Conservation (phyloP, 495 filamentous ascomycete genomes). For the Aspergillus nidulans region DNA sequence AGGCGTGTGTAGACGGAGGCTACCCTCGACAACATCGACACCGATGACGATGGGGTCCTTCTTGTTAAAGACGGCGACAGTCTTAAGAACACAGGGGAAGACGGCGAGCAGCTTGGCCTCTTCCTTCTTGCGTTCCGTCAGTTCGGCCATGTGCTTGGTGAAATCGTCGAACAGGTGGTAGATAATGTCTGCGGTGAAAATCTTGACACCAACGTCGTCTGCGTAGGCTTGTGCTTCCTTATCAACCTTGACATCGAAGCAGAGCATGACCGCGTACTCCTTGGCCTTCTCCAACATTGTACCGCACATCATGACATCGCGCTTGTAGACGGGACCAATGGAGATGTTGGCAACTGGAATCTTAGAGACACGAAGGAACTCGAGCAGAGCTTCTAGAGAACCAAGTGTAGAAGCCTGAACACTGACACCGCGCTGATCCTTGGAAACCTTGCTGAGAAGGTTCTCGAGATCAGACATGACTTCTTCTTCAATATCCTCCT, state of each 20-base stretch:
- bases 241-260: constrained; percentile 99
- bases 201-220: constrained; percentile 92
- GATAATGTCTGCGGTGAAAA: constrained; percentile 98
- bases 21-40: constrained; percentile 90
- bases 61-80: constrained; percentile 98
- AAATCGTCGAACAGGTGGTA: constrained; percentile 98
- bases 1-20: constrained; percentile 78
- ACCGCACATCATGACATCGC: constrained; percentile 94
- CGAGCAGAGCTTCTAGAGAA: constrained; percentile 91
- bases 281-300: constrained; percentile 96
- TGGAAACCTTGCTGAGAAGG: constrained; percentile 83
- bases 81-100: constrained; percentile 87
- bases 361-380: constrained; percentile 91
- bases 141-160: constrained; percentile 83
- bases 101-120: constrained; percentile 92
- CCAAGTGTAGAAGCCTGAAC: constrained; percentile 98
- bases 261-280: constrained; percentile 97
- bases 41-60: constrained; percentile 93
- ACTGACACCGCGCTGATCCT: constrained; percentile 85
- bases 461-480: constrained; percentile 93
- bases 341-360: constrained; percentile 97
- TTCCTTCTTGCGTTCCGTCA: constrained; percentile 88
- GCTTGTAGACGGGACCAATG: constrained; percentile 97
- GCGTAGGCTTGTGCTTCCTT: constrained; percentile 92
- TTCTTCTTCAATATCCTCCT: constrained; percentile 93